phyloP scores from a whole-genome alignment of 495 filamentous ascomycete species.

The Tuber aestivum region DNA sequence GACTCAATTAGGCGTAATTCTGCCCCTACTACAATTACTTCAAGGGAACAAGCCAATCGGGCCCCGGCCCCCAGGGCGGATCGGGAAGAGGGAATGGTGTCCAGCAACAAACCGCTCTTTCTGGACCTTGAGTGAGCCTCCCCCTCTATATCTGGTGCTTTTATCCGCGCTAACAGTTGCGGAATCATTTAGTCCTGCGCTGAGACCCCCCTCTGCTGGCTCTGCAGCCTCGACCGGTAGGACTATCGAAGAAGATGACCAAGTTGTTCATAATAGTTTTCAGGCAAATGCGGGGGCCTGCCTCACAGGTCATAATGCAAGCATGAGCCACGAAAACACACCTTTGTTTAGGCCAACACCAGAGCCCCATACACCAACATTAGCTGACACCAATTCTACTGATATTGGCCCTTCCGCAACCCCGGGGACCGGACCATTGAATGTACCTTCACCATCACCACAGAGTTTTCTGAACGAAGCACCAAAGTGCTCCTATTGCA shows the following conservation, averaged over 20 bases:
- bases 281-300: constrained; percentile 7
- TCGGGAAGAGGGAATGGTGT: constrained; percentile 1
- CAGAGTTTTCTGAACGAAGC: constrained; percentile 31
- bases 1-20: constrained; percentile 3
- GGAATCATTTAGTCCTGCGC: constrained; percentile 19
- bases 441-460: constrained; percentile 19
- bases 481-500: constrained; percentile 41
- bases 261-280: neutral
- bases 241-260: constrained; percentile 27
- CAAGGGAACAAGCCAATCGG: constrained; percentile 7
- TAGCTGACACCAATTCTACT: constrained; percentile 9
- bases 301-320: constrained; percentile 20
- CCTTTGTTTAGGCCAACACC: constrained; percentile 33
- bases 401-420: constrained; percentile 19
- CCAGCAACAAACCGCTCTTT: constrained; percentile 4
- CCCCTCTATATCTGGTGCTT: constrained; percentile 5
- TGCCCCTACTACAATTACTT: constrained; percentile 4
- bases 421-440: constrained; percentile 5
- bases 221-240: constrained; percentile 29
- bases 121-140: constrained; percentile 35
- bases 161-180: constrained; percentile 24
- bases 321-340: neutral
- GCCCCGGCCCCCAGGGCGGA: constrained; percentile 4
- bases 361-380: constrained; percentile 20
- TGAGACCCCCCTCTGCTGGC: constrained; percentile 32